Base-by-base conservation (phyloP, 352 stramenopile species). In the Phytophthora hibernalis region DNA sequence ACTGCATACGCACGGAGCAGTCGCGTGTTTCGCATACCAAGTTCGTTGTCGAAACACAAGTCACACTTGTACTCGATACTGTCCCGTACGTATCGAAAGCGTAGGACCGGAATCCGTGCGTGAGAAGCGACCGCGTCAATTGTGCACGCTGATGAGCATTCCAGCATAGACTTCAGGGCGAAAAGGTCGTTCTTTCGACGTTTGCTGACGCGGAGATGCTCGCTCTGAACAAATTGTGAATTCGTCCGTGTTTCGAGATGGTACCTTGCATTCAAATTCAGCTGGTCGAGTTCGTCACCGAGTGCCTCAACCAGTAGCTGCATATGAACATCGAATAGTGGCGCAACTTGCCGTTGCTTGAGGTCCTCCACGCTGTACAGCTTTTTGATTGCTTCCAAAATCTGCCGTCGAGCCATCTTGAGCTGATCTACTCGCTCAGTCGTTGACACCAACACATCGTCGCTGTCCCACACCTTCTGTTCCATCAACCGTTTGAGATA, bases 41-140 rank as follows among this genome's bases (percentile, higher is more conserved):
- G 70, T 48, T 85, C 77, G 65, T 94, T 94, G 11, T 86, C 84
- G 44, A 94, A 90, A 68, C 82, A 89, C 62, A 93, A 40, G 33
- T 93, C 84, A 50, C 82, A 90, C 35, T 93, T 82, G 0, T 89
- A 49, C 11, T 66, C 33, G 31, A 63, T 28, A 5, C 63, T 57
- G 12, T 60, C 83, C 15, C 43, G 59, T 0, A 24, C 26, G 54
- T 90, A 76, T 16, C 70, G 68, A 55, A 91, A 94, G 9, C 79
- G 73, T 26, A 92, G 89, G 62, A 94, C 81, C 5, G 86, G 86
- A 24, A 94, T 76, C 8, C 86, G 81, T 12, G 86, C 86, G 16
- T 77, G 66, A 37, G 73, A 63, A 30, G 90, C 70, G 16, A 92
- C 68, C 5, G 77, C 40, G 5, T 75, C 57, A 13, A 94, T 74